Evolutionary conservation across 2,329 filamentous ascomycete species (phyloP).

Genomic region (Fusarium chaquense): DNA sequence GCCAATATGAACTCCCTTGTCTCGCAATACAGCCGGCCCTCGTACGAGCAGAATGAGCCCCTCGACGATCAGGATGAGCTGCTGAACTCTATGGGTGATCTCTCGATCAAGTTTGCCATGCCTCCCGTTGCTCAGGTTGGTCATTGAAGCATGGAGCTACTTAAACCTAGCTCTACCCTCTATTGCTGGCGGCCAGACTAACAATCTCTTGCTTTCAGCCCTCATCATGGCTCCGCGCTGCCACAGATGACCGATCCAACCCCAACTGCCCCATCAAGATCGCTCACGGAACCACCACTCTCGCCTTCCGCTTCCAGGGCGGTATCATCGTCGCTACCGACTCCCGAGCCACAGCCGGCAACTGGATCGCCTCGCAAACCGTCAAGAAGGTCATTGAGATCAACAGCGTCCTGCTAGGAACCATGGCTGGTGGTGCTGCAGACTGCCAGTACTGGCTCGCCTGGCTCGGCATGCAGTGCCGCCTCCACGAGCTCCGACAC

Average conservation of each 20-base stretch:
- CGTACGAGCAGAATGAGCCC: slow-evolving; percentile 77
- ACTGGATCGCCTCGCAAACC: slow-evolving; percentile 99
- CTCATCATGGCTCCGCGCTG: slow-evolving; percentile 93
- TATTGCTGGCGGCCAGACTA: slow-evolving; percentile 6
- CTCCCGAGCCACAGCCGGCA: slow-evolving; percentile 94
- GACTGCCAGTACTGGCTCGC: slow-evolving; percentile 99
- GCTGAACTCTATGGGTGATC: slow-evolving; percentile 76
- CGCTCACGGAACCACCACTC: slow-evolving; percentile 96
- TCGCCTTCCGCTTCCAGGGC: slow-evolving; percentile 97
- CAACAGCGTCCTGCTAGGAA: slow-evolving; percentile 92
- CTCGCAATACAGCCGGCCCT: slow-evolving; percentile 86
- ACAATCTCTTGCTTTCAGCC: slow-evolving; percentile 65
- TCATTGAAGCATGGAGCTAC: slow-evolving; percentile 28
- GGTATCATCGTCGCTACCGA: slow-evolving; percentile 99
- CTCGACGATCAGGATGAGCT: slow-evolving; percentile 79
- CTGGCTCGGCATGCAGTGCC: slow-evolving; percentile 98
- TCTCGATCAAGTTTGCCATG: slow-evolving; percentile 94
- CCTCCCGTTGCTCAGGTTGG: slow-evolving; percentile 90
- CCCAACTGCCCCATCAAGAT: slow-evolving; percentile 99
- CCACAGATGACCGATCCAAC: slow-evolving; percentile 97
- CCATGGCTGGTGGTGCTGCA: slow-evolving; percentile 98
- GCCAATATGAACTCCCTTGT: slow-evolving; percentile 89
- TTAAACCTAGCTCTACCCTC: background rate
- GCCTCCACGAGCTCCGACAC: slow-evolving; percentile 98
- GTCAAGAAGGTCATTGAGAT: slow-evolving; percentile 99